Percentiles rank a stretch among this genome's conserved stretches.
Evolutionary conservation across 2,329 filamentous ascomycete genomes (phyloP).

Genomic region (Fusarium sp.): DNA sequence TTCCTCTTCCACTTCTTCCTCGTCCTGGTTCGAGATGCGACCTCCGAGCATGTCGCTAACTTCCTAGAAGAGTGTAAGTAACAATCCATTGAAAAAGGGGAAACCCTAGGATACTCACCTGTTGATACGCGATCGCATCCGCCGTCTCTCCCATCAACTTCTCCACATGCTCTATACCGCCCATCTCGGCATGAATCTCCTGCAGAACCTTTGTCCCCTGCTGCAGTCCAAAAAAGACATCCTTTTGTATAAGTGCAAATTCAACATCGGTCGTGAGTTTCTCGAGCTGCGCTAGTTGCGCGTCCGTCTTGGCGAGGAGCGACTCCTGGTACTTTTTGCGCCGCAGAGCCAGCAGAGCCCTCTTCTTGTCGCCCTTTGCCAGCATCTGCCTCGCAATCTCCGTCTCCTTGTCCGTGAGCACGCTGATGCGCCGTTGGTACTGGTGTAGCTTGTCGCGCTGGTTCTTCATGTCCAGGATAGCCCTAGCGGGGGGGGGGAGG

Average conservation of each 20-base stretch:
- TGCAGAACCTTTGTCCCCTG: slow-evolving; percentile 90
- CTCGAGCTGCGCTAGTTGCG: slow-evolving; percentile 93
- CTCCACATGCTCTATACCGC: slow-evolving; percentile 91
- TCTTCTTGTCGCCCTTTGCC: slow-evolving; percentile 79
- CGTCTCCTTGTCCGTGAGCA: slow-evolving; percentile 88
- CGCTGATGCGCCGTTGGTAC: slow-evolving; percentile 90
- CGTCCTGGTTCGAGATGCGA: slow-evolving; percentile 91
- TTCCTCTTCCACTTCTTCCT: slow-evolving; percentile 98
- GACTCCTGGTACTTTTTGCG: slow-evolving; percentile 98
- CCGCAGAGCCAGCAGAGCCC: slow-evolving; percentile 87
- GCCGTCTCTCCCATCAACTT: slow-evolving; percentile 93
- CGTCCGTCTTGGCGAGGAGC: slow-evolving; percentile 87
- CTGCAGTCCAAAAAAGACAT: slow-evolving; percentile 90
- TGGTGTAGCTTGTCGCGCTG: slow-evolving; percentile 97
- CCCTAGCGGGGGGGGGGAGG: slow-evolving; percentile 63
- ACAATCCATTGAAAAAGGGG: neutral
- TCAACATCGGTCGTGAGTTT: slow-evolving; percentile 89
- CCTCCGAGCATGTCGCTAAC: slow-evolving; percentile 91
- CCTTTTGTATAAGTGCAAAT: slow-evolving; percentile 96
- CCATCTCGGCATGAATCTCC: slow-evolving; percentile 96
- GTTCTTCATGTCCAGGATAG: slow-evolving; percentile 96
- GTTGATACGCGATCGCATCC: slow-evolving; percentile 91
- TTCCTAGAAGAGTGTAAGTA: slow-evolving; percentile 67
- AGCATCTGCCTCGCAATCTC: slow-evolving; percentile 87
- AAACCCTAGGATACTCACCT: slow-evolving; percentile 60